phyloP scores from a whole-genome alignment of 345 rosid genomes.

The Ceriops tagal region DNA sequence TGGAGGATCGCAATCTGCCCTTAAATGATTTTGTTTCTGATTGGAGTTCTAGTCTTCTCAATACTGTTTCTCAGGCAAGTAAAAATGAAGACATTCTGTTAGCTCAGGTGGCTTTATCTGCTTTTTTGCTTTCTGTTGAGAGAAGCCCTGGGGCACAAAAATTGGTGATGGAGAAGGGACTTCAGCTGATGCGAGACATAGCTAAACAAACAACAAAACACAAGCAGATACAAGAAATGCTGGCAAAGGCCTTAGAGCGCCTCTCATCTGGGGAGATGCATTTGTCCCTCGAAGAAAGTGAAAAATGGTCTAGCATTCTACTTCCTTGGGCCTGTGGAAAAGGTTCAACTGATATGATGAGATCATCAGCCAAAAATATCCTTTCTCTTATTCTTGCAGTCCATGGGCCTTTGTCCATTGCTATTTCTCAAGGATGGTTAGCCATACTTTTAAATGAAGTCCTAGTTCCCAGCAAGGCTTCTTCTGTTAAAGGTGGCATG shows the following conservation, averaged over 20 bases:
- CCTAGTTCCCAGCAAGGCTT: slow-evolving; percentile 47
- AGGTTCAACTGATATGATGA: slow-evolving; percentile 50
- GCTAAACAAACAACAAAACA: slow-evolving; percentile 67
- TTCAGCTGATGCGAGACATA: slow-evolving; percentile 71
- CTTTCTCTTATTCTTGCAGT: slow-evolving; percentile 80
- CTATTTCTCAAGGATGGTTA: slow-evolving; percentile 96
- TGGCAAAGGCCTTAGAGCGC: slow-evolving; percentile 83
- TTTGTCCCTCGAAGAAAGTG: slow-evolving; percentile 84
- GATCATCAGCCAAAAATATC: slow-evolving; percentile 68
- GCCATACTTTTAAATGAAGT: slow-evolving; percentile 65
- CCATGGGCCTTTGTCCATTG: slow-evolving; percentile 66
- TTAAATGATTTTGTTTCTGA: slow-evolving; percentile 79
- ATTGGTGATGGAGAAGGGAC: slow-evolving; percentile 80
- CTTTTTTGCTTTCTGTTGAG: slow-evolving; percentile 77
- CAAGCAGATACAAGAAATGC: slow-evolving; percentile 69
- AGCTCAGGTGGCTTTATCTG: slow-evolving; percentile 81
- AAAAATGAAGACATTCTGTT: slow-evolving; percentile 78
- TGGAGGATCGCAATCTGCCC: slow-evolving; percentile 81
- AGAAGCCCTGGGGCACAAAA: slow-evolving; percentile 62
- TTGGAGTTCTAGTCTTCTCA: slow-evolving; percentile 90
- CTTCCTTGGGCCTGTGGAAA: slow-evolving; percentile 78
- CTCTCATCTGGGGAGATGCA: slow-evolving; percentile 58
- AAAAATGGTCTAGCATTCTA: slow-evolving; percentile 83
- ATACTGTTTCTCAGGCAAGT: slow-evolving; percentile 72
- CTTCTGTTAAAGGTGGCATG: slow-evolving; percentile 51